Conservation (phyloP, 2,329 filamentous ascomycete species). For the Colletotrichum falcatum region DNA sequence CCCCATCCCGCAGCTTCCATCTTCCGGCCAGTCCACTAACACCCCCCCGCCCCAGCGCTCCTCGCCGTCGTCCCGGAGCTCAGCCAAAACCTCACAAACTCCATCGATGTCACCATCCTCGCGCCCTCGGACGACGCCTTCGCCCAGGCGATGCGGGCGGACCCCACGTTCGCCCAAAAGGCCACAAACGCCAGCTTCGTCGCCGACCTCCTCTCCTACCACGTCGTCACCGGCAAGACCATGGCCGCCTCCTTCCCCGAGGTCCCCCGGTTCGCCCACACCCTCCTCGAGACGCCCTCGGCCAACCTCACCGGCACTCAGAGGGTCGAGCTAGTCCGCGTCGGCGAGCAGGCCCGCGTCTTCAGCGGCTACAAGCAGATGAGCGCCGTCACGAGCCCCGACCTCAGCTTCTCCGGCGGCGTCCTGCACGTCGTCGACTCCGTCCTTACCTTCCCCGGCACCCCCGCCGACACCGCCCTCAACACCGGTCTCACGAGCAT, state of each 20-base stretch:
- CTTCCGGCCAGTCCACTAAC: background rate
- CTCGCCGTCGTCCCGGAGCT: slow-evolving; percentile 42
- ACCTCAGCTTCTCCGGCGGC: slow-evolving; percentile 61
- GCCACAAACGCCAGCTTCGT: slow-evolving; percentile 56
- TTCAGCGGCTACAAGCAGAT: slow-evolving; percentile 48
- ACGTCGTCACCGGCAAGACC: slow-evolving; percentile 68
- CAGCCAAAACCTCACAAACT: slow-evolving; percentile 46
- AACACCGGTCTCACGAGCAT: slow-evolving; percentile 61
- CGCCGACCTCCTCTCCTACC: slow-evolving; percentile 68
- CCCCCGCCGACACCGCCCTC: slow-evolving; percentile 59
- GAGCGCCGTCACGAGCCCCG: slow-evolving; percentile 54
- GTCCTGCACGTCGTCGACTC: slow-evolving; percentile 66
- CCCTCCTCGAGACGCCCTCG: slow-evolving; percentile 53
- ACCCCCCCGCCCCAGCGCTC: slow-evolving; percentile 36
- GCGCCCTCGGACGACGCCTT: slow-evolving; percentile 70
- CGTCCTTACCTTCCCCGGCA: slow-evolving; percentile 60
- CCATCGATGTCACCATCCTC: slow-evolving; percentile 59
- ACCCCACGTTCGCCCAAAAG: slow-evolving; percentile 48
- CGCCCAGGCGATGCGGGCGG: slow-evolving; percentile 47
- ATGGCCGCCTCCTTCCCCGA: slow-evolving; percentile 46
- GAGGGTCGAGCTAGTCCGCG: slow-evolving; percentile 56
- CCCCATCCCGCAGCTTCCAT: background rate
- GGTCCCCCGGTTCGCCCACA: slow-evolving; percentile 47
- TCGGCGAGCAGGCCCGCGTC: slow-evolving; percentile 57
- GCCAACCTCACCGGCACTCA: slow-evolving; percentile 64